These are phyloP conservation scores for Scheffersomyces quercinus DNA, from an alignment of 1,139 yeast species.

Conservation along the genomic window DNA sequence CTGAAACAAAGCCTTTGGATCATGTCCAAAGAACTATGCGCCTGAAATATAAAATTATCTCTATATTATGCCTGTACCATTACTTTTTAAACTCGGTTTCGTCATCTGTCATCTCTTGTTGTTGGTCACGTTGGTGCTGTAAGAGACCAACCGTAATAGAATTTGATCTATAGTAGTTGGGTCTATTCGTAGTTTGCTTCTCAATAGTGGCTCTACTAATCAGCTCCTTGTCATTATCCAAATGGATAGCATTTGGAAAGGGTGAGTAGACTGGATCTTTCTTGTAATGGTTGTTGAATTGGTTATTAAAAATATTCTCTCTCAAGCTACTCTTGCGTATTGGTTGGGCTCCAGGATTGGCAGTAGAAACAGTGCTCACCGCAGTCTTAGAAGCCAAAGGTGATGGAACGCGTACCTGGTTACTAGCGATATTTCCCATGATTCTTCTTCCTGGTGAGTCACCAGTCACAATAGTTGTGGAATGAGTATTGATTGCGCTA, in stretches of 20 bases:
- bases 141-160: conserved; percentile 45
- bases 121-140: conserved; percentile 22
- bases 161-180: conserved; percentile 37
- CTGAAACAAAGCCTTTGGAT: too few species aligned
- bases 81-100: too few species aligned
- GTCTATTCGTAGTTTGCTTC: conserved; percentile 24
- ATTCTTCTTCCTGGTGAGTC: conserved; percentile 1
- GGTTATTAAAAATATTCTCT: conserved; percentile 13
- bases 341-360: neutral
- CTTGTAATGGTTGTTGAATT: conserved; percentile 48
- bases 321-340: neutral
- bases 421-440: neutral
- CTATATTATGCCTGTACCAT: too few species aligned
- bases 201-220: conserved; percentile 20
- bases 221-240: conserved; percentile 36
- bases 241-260: conserved; percentile 43
- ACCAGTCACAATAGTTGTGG: conserved; percentile 6
- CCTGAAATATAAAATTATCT: too few species aligned
- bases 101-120: too few species aligned
- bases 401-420: conserved; percentile 1
- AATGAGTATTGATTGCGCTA: conserved; percentile 6
- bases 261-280: conserved; percentile 41
- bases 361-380: neutral
- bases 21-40: too few species aligned
- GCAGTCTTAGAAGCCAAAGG: neutral